Evolutionary conservation across 192 early-diverging fungal species (phyloP).

Genomic region (Podila clonocystis): DNA sequence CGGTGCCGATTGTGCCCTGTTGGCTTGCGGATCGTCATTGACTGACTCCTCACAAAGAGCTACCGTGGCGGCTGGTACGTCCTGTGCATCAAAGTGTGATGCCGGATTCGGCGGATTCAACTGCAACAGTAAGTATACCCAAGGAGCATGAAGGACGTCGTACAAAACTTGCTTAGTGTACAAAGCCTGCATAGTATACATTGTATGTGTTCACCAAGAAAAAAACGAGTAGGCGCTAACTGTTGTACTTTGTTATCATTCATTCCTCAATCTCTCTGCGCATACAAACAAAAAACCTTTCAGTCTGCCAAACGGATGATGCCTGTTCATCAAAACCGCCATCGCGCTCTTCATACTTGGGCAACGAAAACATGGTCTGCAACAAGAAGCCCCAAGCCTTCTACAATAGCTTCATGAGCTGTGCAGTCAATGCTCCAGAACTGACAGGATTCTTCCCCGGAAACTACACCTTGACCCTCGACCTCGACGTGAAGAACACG

Average conservation of each 20-base stretch:
- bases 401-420: constrained; percentile 48
- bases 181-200: no score
- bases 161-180: not conserved
- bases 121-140: constrained; percentile 53
- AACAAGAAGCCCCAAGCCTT: constrained; percentile 60
- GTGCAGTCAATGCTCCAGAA: constrained; percentile 45
- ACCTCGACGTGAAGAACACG: constrained; percentile 39
- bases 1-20: constrained; percentile 26
- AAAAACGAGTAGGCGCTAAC: not conserved
- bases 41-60: constrained; percentile 18
- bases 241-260: no score
- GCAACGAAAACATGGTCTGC: constrained; percentile 57
- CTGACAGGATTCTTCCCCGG: constrained; percentile 55
- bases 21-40: constrained; percentile 32
- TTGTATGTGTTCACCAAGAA: not conserved
- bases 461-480: constrained; percentile 50
- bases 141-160: not conserved
- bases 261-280: no score
- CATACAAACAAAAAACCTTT: not conserved
- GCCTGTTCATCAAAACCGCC: constrained; percentile 48
- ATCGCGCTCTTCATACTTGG: constrained; percentile 27
- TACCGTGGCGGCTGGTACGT: constrained; percentile 1
- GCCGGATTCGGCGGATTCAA: constrained; percentile 66
- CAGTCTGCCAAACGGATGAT: constrained; percentile 51
- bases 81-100: constrained; percentile 52